Evolutionary conservation across 1,139 yeast genomes (phyloP), one percentile per base, ranked within the genome.

Genomic region (Pichia sp.): DNA sequence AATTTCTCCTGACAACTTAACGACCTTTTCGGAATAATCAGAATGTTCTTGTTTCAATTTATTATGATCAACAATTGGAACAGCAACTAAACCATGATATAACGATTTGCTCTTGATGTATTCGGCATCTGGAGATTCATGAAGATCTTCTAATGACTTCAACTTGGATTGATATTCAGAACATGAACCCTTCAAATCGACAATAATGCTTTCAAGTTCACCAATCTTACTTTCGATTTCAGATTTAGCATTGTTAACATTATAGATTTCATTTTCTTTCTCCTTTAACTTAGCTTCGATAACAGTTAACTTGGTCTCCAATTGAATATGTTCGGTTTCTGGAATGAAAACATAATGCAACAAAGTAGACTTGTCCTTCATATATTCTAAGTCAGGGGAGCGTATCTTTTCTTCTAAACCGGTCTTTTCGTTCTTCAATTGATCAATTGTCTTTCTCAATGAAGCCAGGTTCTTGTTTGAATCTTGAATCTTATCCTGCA

Each of bases 101-200:
- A 21, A 24, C 6, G 45, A 22, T 45, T 67, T 65, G 4, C 55
- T 58, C 5, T 54, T 53, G 21, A 73, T 44, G 42, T 62, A 65
- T 0, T 65, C 66, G 8, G 63, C 28, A 14, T 60, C 45, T 12
- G 77, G 76, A 3, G 44, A 35, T 2, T 54, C 53, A 14, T 50
- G 24, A 20, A 27, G 28, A 5, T n/a, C 21, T 36, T 45, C 33
- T 12, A 49, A 15, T 7, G 30, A 12, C n/a, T 38, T 19, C 4
- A 45, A 22, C 15, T 47, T 40, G 3, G 41, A 17, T 30, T 47
- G 38, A 27, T 47, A 43, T 24, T 45, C 42, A 22, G 46, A n/a
- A 4, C 28, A 38, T 7, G 30, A 14, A 14, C 14, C n/a, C 21
- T 15, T 45, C 21, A 42, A 53, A 46, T 34, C 47, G 44, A 12